phyloP scores from a whole-genome alignment of 768 basidiomycete species.

The Lactarius evosmus region DNA sequence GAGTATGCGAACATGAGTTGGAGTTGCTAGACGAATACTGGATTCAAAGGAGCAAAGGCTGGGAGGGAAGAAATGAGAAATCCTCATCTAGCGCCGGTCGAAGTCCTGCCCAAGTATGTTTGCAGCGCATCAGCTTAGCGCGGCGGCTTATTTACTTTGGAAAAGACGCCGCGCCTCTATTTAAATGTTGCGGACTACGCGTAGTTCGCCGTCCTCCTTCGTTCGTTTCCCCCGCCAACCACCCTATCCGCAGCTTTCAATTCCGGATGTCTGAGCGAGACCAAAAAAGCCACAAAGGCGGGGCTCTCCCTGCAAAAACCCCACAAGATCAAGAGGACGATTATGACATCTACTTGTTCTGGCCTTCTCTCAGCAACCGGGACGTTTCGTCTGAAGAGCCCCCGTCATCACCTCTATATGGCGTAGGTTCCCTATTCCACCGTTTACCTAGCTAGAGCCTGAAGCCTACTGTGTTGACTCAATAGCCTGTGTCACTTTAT shows the following conservation, averaged over 20 bases:
- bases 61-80: conserved; percentile 7
- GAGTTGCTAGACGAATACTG: neutral
- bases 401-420: conserved; percentile 9
- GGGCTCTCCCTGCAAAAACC: neutral
- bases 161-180: conserved; percentile 20
- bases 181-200: conserved; percentile 14
- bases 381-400: neutral
- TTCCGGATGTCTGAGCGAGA: neutral
- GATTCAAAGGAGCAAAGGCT: neutral
- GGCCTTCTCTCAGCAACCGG: conserved; percentile 11
- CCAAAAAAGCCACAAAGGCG: neutral
- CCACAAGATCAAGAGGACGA: conserved; percentile 7
- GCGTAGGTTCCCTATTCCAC: neutral
- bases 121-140: neutral
- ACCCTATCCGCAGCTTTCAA: neutral
- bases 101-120: neutral
- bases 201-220: conserved; percentile 10
- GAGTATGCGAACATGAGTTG: neutral
- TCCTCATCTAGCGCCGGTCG: conserved; percentile 13
- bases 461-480: neutral
- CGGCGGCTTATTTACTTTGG: conserved; percentile 3
- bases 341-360: conserved; percentile 9
- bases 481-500: conserved; percentile 9
- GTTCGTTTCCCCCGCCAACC: neutral
- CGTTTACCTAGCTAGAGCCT: neutral